These are phyloP conservation scores for Cercophora sp. DNA, from an alignment of 495 filamentous ascomycete species.

Conservation along the genomic window DNA sequence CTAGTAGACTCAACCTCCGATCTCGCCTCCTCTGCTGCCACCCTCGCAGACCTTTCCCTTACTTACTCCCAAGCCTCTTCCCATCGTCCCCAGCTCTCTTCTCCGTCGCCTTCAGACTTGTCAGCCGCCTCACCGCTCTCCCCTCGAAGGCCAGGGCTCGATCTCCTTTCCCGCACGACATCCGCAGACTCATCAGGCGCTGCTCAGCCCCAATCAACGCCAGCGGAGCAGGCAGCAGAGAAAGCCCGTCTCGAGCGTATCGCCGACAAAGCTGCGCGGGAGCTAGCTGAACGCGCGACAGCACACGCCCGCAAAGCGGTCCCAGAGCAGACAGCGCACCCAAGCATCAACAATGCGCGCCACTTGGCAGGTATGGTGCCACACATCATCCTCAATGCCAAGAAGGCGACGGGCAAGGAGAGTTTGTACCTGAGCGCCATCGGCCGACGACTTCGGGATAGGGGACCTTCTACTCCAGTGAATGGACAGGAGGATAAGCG, in stretches of 20 bases:
- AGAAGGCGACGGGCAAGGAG: conserved; percentile 56
- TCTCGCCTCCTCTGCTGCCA: conserved; percentile 18
- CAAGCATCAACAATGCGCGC: conserved; percentile 42
- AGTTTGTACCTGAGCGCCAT: conserved; percentile 72
- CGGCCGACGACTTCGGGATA: conserved; percentile 50
- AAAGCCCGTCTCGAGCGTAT: conserved; percentile 51
- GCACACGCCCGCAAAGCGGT: conserved; percentile 42
- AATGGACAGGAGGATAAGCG: not conserved
- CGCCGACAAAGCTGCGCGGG: conserved; percentile 41
- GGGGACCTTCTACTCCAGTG: too few species aligned
- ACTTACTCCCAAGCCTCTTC: conserved; percentile 17
- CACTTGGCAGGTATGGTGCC: conserved; percentile 45
- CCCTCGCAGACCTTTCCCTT: conserved; percentile 24
- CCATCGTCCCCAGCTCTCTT: conserved; percentile 1
- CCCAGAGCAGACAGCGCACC: conserved; percentile 44
- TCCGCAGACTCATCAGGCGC: conserved; percentile 2
- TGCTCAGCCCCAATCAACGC: conserved; percentile 20
- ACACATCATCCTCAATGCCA: conserved; percentile 54
- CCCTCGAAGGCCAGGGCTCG: too few species aligned
- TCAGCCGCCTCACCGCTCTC: not conserved
- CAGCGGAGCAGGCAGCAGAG: conserved; percentile 43
- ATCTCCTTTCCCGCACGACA: conserved; percentile 11
- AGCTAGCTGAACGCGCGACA: conserved; percentile 43
- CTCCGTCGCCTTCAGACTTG: not conserved
- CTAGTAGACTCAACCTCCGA: conserved; percentile 15